Evolutionary conservation across 2,329 filamentous ascomycete species (phyloP), one percentile per base, ranked within the genome.

Genomic region (Aspergillus sp.): DNA sequence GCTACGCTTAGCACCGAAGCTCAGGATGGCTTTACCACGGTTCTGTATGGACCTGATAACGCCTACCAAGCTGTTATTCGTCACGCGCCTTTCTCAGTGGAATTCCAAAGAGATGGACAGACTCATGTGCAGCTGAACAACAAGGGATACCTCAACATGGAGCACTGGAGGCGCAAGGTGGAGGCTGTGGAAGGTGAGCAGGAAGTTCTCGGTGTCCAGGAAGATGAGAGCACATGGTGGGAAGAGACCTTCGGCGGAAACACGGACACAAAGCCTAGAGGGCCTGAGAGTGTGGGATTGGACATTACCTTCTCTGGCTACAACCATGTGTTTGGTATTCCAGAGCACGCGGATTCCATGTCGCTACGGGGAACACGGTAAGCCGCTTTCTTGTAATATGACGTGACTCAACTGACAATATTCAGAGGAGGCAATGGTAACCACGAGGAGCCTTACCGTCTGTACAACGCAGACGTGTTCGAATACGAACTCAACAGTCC

Each of bases 391-490:
- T 48, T 22, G 41, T 22, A 53, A 34, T 22, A 45, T 48, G 1
- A 7, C 17, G 53, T 25, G 7, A 30, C 22, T 22, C 13, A 54
- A 47, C 72, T 76, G 59, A 78, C 64, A 47, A 28, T 43, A 6
- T 11, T 54, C 60, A 84, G 83, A 57, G 95, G 94, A 56, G 93
- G 93, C 25, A 87, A 92, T 22, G 92, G 91, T 64, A 91, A 92
- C 70, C 92, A 95, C 77, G 83, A 85, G 9, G 92, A 99, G 65
- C 95, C 95, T 0, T 99, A 99, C 80, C 87, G 95, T 43, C 80
- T 99, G 77, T 97, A 97, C 82, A 99, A 99, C 77, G 86, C 92
- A 34, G 95, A 99, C 75, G 95, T 99, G 11, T 99, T 99, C 70
- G 95, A 99, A 80, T 99, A 99, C 76, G 89, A 97, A 70, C 85